phyloP scores from a whole-genome alignment of 768 basidiomycete genomes.

The Paxillus rubicundulus region DNA sequence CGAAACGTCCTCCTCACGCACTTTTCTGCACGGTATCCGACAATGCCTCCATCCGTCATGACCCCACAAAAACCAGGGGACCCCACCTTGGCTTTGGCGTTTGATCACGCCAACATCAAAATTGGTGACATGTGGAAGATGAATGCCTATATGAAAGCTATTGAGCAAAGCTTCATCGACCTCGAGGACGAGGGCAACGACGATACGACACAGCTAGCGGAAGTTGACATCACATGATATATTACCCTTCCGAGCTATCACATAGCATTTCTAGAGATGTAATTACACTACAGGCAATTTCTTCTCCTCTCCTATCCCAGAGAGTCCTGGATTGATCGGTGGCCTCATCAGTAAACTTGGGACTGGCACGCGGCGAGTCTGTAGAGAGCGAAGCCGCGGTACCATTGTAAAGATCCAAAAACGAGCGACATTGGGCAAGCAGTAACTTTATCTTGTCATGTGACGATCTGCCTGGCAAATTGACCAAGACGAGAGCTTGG shows the following conservation, averaged over 20 bases:
- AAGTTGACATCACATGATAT: conserved; percentile 21
- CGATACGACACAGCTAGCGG: conserved; percentile 12
- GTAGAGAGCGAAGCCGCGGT: conserved; percentile 27
- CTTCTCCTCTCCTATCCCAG: conserved; percentile 37
- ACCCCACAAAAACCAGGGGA: conserved; percentile 23
- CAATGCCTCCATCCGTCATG: conserved; percentile 56
- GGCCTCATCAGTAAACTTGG: conserved; percentile 8
- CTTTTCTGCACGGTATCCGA: conserved; percentile 93
- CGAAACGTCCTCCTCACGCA: conserved; percentile 87
- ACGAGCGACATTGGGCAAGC: conserved; percentile 38
- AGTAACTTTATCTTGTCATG: conserved; percentile 32
- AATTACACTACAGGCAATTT: conserved; percentile 49
- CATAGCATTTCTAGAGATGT: conserved; percentile 44
- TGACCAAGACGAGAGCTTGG: conserved; percentile 31
- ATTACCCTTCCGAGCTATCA: not conserved
- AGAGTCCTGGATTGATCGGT: conserved; percentile 7
- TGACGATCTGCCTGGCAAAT: conserved; percentile 34
- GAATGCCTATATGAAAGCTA: conserved; percentile 66
- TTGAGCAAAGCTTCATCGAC: conserved; percentile 62
- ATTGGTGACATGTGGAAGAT: conserved; percentile 87
- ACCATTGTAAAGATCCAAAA: conserved; percentile 41
- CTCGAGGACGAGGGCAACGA: conserved; percentile 43
- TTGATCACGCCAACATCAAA: conserved; percentile 72
- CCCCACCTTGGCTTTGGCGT: conserved; percentile 68
- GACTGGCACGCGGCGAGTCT: conserved; percentile 4